Base-by-base conservation (phyloP, 148 eudicot genomes). In the Tetragonia tetragonoides region DNA sequence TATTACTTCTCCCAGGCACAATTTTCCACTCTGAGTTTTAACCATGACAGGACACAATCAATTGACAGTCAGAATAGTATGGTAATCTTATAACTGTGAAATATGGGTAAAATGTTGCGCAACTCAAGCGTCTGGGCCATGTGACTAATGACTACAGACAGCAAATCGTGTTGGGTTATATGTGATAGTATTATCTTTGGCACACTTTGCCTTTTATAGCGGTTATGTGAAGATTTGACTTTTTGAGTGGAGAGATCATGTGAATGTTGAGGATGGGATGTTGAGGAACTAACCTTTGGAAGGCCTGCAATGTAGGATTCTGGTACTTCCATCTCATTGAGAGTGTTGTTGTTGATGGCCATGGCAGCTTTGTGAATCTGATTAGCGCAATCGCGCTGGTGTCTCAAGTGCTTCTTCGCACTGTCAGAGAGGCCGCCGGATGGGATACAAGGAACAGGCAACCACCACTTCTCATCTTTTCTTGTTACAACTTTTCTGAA, bases 311-410 rank as follows among this genome's bases (percentile, higher is more conserved):
- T 78, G 78, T 87, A 96, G 11, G 97, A 85, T 41, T 96, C 90
- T 10, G 98, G 99, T 54, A 93, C 90, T 77, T 91, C 91, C 98
- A 96, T 93, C 78, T 96, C 99, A 68, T 91, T 67, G 24, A 96
- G 93, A 74, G 87, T 86, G 73, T 89, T 84, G 64, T 75, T 85
- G 78, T 96, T 96, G 78, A 96, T 91, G 10, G 93, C 93, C 95
- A 90, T 87, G 42, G 99, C 97, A 44, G 99, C 99, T 84, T 96
- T 96, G 78, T 90, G 98, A 47, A 96, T 93, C 82, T 96, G 99
- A 81, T 73, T 86, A 10, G 91, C 90, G 9, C 92, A 88, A 80
- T 93, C 93, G 0, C 92, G 90, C 68, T 93, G 90, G 77, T 90
- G 87, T 76, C 84, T 60, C 80, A 96, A 74, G 66, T 96, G 87